A percentile compares a stretch with the other conserved stretches of the same genome.
Evolutionary conservation across 345 rosid genomes (phyloP).

Genomic region (Syzygium grande): DNA sequence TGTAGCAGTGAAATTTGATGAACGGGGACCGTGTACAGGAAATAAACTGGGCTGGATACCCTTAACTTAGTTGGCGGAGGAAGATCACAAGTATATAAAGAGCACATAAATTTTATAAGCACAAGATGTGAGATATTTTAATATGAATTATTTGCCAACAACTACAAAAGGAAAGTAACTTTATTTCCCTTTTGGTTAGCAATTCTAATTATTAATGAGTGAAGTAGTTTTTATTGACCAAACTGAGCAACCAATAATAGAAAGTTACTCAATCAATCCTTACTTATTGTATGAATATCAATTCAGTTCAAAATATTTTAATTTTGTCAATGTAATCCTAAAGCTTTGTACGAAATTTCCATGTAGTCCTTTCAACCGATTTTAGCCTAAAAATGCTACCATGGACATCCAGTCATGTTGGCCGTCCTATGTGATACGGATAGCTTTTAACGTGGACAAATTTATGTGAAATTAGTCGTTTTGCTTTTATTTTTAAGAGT

Average conservation of each 20-base stretch:
- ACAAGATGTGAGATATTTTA: neutral
- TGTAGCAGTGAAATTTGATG: neutral
- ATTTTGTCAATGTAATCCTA: no score
- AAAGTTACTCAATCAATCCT: neutral
- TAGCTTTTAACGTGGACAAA: rapidly evolving
- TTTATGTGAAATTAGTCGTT: neutral
- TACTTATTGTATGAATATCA: rapidly evolving
- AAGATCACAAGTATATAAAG: neutral
- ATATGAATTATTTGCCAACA: neutral
- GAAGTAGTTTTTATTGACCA: neutral
- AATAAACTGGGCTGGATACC: neutral
- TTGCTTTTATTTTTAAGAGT: neutral
- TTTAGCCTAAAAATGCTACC: neutral
- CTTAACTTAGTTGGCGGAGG: neutral
- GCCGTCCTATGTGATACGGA: neutral
- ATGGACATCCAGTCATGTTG: neutral
- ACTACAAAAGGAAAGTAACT: neutral
- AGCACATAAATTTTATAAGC: neutral
- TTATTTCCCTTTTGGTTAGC: neutral
- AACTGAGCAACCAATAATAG: neutral
- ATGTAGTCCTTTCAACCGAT: no score
- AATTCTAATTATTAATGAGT: neutral
- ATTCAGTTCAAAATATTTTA: neutral
- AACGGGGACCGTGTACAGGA: neutral
- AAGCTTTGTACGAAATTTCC: rapidly evolving